These are phyloP conservation scores for Solidago caesia DNA, from an alignment of 129 eudicot genomes.

Conservation along the genomic window DNA sequence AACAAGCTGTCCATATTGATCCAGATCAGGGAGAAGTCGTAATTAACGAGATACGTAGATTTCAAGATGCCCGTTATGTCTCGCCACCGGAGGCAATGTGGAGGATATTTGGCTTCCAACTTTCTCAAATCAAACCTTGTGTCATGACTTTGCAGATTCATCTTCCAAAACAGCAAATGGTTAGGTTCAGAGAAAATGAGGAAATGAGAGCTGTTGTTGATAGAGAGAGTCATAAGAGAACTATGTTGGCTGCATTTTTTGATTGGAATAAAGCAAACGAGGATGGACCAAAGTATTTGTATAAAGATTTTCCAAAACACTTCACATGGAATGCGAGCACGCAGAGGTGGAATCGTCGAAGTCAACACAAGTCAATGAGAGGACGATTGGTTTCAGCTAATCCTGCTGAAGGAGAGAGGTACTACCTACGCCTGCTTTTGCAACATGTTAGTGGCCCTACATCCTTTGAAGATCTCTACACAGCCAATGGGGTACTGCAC, in stretches of 20 bases:
- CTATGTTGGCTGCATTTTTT: background rate
- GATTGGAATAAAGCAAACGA: background rate
- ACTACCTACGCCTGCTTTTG: background rate
- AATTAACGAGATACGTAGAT: background rate
- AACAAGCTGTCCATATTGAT: background rate
- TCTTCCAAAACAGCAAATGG: background rate
- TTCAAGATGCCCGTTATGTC: background rate
- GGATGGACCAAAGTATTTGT: background rate
- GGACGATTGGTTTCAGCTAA: background rate
- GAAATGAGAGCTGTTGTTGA: background rate
- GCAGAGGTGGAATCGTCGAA: background rate
- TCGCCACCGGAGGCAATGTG: background rate
- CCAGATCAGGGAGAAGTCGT: background rate
- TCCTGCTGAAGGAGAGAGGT: background rate
- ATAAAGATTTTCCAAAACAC: background rate
- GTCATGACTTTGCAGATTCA: too few relatives aligned
- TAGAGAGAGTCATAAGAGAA: background rate
- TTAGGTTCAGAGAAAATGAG: background rate
- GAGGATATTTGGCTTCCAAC: background rate
- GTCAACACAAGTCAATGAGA: background rate
- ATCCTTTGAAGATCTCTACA: background rate
- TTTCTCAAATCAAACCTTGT: background rate
- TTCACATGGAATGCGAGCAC: background rate
- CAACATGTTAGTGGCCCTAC: background rate
- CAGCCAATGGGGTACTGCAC: background rate